A percentile compares a stretch with the other conserved stretches of the same genome.
These are phyloP conservation scores for Boletus eberwhitei DNA, from an alignment of 768 basidiomycete genomes.

Conservation along the genomic window DNA sequence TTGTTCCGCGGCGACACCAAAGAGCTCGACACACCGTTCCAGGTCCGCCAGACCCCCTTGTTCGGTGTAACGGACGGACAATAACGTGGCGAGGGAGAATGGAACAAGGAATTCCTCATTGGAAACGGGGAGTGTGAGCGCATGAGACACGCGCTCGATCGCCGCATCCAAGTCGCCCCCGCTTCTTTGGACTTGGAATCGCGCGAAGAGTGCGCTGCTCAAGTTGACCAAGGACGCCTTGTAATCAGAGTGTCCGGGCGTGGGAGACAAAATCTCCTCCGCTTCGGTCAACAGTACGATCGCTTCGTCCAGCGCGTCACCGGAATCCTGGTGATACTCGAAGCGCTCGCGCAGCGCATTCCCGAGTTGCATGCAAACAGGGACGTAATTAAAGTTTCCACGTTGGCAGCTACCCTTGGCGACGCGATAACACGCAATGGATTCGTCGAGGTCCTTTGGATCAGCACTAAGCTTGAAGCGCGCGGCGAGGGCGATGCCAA, in stretches of 20 bases:
- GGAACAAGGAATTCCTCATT: slow-evolving; percentile 3
- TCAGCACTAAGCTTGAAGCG: slow-evolving; percentile 10
- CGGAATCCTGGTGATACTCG: background rate
- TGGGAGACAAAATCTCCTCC: slow-evolving; percentile 10
- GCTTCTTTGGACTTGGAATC: slow-evolving; percentile 12
- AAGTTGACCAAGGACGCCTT: slow-evolving; percentile 9
- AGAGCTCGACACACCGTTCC: slow-evolving; percentile 12
- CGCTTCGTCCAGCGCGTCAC: slow-evolving; percentile 21
- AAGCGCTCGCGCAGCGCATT: slow-evolving; percentile 14
- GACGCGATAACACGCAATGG: slow-evolving; percentile 15
- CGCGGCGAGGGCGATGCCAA: slow-evolving; percentile 18
- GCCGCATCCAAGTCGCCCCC: slow-evolving; percentile 16
- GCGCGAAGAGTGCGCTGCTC: slow-evolving; percentile 8
- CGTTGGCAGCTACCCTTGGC: slow-evolving; percentile 10
- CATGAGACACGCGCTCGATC: slow-evolving; percentile 10
- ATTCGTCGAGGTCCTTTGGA: slow-evolving; percentile 22
- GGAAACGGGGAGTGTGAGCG: slow-evolving; percentile 5
- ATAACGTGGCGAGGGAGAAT: slow-evolving; percentile 5
- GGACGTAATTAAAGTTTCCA: slow-evolving; percentile 6
- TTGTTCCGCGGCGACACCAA: slow-evolving; percentile 3
- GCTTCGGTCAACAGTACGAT: slow-evolving; percentile 22
- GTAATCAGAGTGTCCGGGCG: slow-evolving; percentile 2
- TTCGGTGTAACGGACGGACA: slow-evolving; percentile 10
- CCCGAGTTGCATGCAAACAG: slow-evolving; percentile 13
- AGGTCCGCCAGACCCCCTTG: slow-evolving; percentile 8